Percentiles rank a stretch among this genome's conserved stretches.
These are phyloP conservation scores for Schwanniomyces etchellsii DNA, from an alignment of 1,139 yeast species.

Conservation along the genomic window DNA sequence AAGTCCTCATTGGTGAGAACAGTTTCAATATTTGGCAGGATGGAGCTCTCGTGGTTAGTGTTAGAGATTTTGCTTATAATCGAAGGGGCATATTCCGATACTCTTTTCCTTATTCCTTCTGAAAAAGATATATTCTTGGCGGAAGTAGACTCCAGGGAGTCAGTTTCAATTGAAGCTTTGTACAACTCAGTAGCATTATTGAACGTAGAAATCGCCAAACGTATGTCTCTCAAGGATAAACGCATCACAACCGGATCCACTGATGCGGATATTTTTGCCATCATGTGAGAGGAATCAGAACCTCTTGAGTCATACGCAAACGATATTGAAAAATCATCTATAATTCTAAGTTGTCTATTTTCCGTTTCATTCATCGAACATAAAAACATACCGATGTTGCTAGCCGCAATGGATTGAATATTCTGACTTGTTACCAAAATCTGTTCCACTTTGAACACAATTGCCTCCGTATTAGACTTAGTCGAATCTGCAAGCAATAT, in stretches of 20 bases:
- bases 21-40: slow-evolving; percentile 17
- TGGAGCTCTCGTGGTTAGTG: slow-evolving; percentile 4
- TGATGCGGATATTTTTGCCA: slow-evolving; percentile 64
- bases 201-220: slow-evolving; percentile 70
- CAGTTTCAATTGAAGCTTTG: slow-evolving; percentile 1
- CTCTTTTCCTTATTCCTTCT: slow-evolving; percentile 53
- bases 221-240: slow-evolving; percentile 80
- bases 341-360: slow-evolving; percentile 57
- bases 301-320: slow-evolving; percentile 70
- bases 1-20: slow-evolving; percentile 69
- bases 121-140: slow-evolving; percentile 32
- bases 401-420: slow-evolving; percentile 59
- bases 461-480: slow-evolving; percentile 67
- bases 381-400: slow-evolving; percentile 82
- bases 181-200: slow-evolving; percentile 64
- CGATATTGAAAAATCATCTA: slow-evolving; percentile 85
- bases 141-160: too few species aligned
- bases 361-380: slow-evolving; percentile 68
- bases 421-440: slow-evolving; percentile 66
- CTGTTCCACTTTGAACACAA: slow-evolving; percentile 85
- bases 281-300: slow-evolving; percentile 48
- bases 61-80: slow-evolving; percentile 34
- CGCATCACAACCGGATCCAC: slow-evolving; percentile 79
- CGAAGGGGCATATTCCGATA: slow-evolving; percentile 66
- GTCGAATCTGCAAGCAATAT: slow-evolving; percentile 79